Evolutionary conservation across 2,329 filamentous ascomycete genomes (phyloP).

Genomic region (Ciborinia camelliae): DNA sequence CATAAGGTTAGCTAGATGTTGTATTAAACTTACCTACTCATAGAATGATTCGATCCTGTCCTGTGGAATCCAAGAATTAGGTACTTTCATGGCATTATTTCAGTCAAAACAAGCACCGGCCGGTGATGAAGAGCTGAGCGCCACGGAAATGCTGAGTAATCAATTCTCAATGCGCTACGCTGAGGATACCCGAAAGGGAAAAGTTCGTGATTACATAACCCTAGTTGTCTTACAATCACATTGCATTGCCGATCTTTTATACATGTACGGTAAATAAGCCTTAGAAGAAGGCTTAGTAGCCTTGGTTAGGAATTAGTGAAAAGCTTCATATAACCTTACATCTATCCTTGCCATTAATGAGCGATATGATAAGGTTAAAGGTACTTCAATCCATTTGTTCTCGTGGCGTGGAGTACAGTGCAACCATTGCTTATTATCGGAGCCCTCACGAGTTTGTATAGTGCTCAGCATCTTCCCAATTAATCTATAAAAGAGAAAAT

Average conservation of each 20-base stretch:
- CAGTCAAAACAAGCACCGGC: too few relatives aligned
- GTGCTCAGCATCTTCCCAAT: neutral
- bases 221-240: neutral
- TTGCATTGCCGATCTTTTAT: neutral
- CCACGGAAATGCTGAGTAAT: neutral
- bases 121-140: too few relatives aligned
- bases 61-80: neutral
- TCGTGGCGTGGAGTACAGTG: neutral
- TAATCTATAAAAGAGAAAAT: neutral
- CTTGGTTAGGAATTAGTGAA: neutral
- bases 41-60: too few relatives aligned
- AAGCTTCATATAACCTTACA: neutral
- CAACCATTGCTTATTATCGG: too few relatives aligned
- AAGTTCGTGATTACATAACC: constrained; percentile 1
- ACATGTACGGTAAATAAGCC: neutral
- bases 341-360: neutral
- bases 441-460: neutral
- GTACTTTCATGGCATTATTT: too few relatives aligned
- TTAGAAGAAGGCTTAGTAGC: neutral
- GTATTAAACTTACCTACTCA: too few relatives aligned
- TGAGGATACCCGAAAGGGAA: constrained; percentile 15
- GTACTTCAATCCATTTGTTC: neutral
- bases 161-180: constrained; percentile 12
- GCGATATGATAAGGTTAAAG: neutral
- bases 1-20: too few relatives aligned